These are phyloP conservation scores for Colletotrichum eleusines DNA, from an alignment of 2,329 filamentous ascomycete species.

Conservation along the genomic window DNA sequence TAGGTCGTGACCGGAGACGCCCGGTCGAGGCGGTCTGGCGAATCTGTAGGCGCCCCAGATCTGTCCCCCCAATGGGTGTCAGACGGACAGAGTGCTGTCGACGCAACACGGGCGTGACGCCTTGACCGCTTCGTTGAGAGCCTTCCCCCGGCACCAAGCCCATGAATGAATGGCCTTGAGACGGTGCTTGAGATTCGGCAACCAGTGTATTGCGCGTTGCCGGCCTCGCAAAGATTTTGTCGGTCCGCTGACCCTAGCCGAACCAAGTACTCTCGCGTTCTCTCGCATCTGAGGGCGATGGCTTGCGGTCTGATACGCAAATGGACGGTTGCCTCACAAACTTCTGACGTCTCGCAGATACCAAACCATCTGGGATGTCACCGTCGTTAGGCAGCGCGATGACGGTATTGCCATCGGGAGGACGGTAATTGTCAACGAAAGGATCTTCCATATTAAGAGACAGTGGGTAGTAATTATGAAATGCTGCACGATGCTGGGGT, in stretches of 20 bases:
- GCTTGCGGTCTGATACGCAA: slow-evolving; percentile 1
- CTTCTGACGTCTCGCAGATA: slow-evolving; percentile 50
- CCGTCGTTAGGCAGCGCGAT: slow-evolving; percentile 36
- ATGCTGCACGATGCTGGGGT: slow-evolving; percentile 23
- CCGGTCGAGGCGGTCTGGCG: slow-evolving; percentile 33
- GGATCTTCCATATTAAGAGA: slow-evolving; percentile 44
- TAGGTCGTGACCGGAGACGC: slow-evolving; percentile 14
- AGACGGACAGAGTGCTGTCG: slow-evolving; percentile 16
- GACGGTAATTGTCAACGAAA: slow-evolving; percentile 34
- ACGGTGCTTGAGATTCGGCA: slow-evolving; percentile 29
- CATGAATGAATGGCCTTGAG: slow-evolving; percentile 38
- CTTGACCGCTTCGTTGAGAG: background rate
- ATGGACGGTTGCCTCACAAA: slow-evolving; percentile 42
- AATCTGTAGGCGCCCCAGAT: slow-evolving; percentile 2
- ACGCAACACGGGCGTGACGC: background rate
- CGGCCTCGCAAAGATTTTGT: slow-evolving; percentile 40
- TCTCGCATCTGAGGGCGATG: slow-evolving; percentile 29
- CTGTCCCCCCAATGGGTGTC: background rate
- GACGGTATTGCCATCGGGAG: slow-evolving; percentile 27
- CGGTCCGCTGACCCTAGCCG: slow-evolving; percentile 37
- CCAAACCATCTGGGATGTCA: slow-evolving; percentile 49
- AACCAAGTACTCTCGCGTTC: slow-evolving; percentile 46
- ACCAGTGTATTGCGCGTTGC: slow-evolving; percentile 39
- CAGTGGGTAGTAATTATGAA: slow-evolving; percentile 21
- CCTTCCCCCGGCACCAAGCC: slow-evolving; percentile 13